phyloP scores from a whole-genome alignment of 768 basidiomycete species.

The Naematelia aurantialba region DNA sequence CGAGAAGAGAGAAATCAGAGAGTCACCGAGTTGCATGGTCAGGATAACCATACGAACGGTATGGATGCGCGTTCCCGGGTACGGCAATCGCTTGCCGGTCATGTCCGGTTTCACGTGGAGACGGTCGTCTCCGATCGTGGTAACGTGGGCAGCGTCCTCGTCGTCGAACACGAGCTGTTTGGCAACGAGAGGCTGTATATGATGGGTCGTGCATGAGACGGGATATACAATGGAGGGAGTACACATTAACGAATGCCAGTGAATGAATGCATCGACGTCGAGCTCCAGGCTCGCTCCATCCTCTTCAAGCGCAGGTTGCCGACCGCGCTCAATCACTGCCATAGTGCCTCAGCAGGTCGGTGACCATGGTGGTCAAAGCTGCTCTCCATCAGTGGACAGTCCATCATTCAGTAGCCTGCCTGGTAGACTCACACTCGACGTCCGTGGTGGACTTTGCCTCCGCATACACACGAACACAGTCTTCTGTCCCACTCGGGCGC shows the following conservation, averaged over 20 bases:
- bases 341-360: neutral
- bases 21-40: too few species aligned
- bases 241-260: neutral
- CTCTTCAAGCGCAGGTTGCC: neutral
- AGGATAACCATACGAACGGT: too few species aligned
- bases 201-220: neutral
- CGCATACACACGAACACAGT: conserved; percentile 95
- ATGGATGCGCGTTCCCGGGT: too few species aligned
- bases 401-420: neutral
- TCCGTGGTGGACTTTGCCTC: conserved; percentile 72
- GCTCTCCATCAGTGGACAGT: neutral
- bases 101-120: too few species aligned
- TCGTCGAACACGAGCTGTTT: too few species aligned
- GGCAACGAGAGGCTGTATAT: too few species aligned
- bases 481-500: conserved; percentile 94
- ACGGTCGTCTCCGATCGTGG: too few species aligned
- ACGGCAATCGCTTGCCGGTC: too few species aligned
- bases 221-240: neutral
- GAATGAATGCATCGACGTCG: neutral
- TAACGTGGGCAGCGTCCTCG: too few species aligned
- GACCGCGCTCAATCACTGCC: neutral
- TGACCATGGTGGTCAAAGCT: neutral
- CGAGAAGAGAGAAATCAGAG: too few species aligned
- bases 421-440: conserved; percentile 68
- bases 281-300: neutral